A percentile compares a stretch with the other conserved stretches of the same genome.
phyloP scores from a whole-genome alignment of 2,329 filamentous ascomycete species.

The Trichoderma hamatum region DNA sequence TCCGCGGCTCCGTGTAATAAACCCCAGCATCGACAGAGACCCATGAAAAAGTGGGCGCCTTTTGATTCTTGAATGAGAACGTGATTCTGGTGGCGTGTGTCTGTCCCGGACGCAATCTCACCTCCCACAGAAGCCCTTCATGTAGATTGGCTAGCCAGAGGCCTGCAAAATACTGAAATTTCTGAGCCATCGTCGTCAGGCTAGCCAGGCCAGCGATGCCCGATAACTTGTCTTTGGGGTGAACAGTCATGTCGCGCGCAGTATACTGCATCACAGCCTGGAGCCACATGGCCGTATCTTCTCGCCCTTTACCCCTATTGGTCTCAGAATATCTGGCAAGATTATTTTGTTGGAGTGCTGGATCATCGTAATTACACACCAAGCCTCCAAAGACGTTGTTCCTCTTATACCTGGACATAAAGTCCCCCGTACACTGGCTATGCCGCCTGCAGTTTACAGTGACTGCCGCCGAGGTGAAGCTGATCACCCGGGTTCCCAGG shows the following conservation, averaged over 20 bases:
- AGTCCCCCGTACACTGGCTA: not conserved
- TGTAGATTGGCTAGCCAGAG: conserved; percentile 9
- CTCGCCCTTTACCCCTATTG: not conserved
- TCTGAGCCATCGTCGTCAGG: not conserved
- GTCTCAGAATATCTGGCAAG: not conserved
- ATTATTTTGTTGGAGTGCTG: not conserved
- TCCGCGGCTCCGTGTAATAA: not conserved
- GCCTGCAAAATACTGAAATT: conserved; percentile 16
- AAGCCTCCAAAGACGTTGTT: not conserved
- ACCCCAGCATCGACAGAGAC: conserved; percentile 13
- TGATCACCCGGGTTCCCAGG: not conserved
- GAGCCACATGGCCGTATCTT: not conserved
- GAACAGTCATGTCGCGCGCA: not conserved
- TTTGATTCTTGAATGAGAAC: not conserved
- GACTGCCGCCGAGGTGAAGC: conserved; percentile 6
- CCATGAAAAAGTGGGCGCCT: conserved; percentile 22
- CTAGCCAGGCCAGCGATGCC: conserved; percentile 13
- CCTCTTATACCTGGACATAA: not conserved
- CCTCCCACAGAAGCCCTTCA: conserved; percentile 20
- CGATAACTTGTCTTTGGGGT: not conserved
- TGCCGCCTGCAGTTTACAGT: conserved; percentile 4
- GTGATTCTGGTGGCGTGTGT: conserved; percentile 1
- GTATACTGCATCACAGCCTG: conserved; percentile 6
- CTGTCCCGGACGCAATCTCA: not conserved
- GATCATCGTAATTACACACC: not conserved